A percentile compares a stretch with the other conserved stretches of the same genome.
phyloP scores from a whole-genome alignment of 2,329 filamentous ascomycete species.

The Canariomyces notabilis region DNA sequence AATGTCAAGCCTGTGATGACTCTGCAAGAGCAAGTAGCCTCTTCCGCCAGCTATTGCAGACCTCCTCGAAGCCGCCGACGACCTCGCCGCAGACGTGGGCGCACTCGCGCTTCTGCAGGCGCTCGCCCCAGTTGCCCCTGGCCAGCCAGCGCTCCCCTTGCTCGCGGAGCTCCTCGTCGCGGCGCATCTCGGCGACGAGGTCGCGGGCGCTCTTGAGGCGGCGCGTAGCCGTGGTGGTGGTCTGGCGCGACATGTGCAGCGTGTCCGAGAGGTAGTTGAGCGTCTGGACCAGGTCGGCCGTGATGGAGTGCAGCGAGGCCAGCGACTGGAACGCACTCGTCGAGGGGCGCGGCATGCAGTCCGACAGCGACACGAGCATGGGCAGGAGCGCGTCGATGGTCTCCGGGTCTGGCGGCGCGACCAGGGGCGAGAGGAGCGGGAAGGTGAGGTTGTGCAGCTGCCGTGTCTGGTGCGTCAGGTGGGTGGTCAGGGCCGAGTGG shows the following conservation, averaged over 20 bases:
- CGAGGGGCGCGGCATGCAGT: conserved; percentile 61
- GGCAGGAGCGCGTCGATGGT: conserved; percentile 66
- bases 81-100: conserved; percentile 81
- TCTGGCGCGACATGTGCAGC: conserved; percentile 88
- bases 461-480: conserved; percentile 70
- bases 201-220: conserved; percentile 77
- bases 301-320: conserved; percentile 63
- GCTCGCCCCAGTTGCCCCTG: conserved; percentile 75
- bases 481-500: conserved; percentile 67
- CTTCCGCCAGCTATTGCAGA: conserved; percentile 79
- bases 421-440: conserved; percentile 63
- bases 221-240: conserved; percentile 73
- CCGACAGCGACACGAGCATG: conserved; percentile 58
- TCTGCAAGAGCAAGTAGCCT: conserved; percentile 64
- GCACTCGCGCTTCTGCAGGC: conserved; percentile 72
- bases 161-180: conserved; percentile 76
- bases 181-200: conserved; percentile 76
- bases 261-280: conserved; percentile 85
- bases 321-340: conserved; percentile 62
- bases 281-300: conserved; percentile 68
- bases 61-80: conserved; percentile 84
- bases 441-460: conserved; percentile 70
- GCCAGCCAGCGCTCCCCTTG: conserved; percentile 79
- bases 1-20: conserved; percentile 4
- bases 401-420: conserved; percentile 57